These are phyloP conservation scores for Baorangia bicolor DNA, from an alignment of 768 basidiomycete genomes.

Conservation along the genomic window DNA sequence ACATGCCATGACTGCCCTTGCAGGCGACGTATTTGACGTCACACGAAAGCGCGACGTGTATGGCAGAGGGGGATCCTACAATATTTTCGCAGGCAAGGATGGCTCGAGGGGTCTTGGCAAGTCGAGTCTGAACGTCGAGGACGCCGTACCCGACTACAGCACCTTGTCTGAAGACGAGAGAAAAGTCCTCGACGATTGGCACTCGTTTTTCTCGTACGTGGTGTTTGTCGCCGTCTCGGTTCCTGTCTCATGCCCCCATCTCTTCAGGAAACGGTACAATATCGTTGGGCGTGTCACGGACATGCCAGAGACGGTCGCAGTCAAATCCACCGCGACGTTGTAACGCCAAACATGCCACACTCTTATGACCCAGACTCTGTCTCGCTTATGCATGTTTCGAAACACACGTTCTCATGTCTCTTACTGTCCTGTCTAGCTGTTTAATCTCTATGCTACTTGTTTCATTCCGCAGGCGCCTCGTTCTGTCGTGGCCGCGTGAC, in stretches of 20 bases:
- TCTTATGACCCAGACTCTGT: background rate
- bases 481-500: too few relatives aligned
- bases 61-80: constrained; percentile 75
- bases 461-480: background rate
- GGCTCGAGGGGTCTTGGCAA: constrained; percentile 86
- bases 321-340: background rate
- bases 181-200: constrained; percentile 88
- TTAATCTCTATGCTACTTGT: background rate
- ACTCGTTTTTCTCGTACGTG: constrained; percentile 81
- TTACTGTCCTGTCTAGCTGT: background rate
- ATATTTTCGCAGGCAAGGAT: constrained; percentile 92
- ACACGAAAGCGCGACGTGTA: constrained; percentile 84
- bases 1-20: background rate
- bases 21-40: constrained; percentile 87
- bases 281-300: constrained; percentile 76
- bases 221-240: background rate
- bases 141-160: constrained; percentile 88
- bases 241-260: background rate
- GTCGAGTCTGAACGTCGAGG: constrained; percentile 82
- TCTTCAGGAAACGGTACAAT: constrained; percentile 77
- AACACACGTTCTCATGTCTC: background rate
- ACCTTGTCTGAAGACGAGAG: constrained; percentile 64
- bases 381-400: background rate
- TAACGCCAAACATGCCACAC: background rate
- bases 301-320: constrained; percentile 40